A percentile compares a stretch with the other conserved stretches of the same genome.
These are phyloP conservation scores for Diaporthe caulivora DNA, from an alignment of 2,329 filamentous ascomycete genomes.

Conservation along the genomic window DNA sequence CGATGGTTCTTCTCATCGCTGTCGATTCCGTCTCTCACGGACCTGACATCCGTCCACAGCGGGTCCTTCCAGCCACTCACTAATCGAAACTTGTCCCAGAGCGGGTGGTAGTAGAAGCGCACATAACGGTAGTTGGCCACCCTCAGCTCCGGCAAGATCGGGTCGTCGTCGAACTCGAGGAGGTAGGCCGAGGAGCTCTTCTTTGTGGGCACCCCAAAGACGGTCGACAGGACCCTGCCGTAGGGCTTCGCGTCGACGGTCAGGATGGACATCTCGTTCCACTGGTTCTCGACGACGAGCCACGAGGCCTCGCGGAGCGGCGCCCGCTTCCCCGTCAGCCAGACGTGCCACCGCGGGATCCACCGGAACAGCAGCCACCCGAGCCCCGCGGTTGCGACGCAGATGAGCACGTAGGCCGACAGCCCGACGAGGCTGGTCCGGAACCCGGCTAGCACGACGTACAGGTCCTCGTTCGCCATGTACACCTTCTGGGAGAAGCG, in stretches of 20 bases:
- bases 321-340: constrained; percentile 76
- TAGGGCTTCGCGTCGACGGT: constrained; percentile 68
- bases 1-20: constrained; percentile 88
- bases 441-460: constrained; percentile 93
- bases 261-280: constrained; percentile 90
- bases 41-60: constrained; percentile 82
- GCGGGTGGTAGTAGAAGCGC: constrained; percentile 89
- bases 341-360: constrained; percentile 89
- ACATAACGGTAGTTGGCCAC: constrained; percentile 94
- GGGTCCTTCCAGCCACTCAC: constrained; percentile 96
- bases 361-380: constrained; percentile 89
- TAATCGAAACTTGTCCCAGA: constrained; percentile 88
- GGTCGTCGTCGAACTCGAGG: constrained; percentile 79
- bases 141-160: constrained; percentile 79
- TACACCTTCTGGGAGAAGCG: constrained; percentile 90
- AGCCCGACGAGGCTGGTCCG: constrained; percentile 80
- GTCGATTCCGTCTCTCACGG: constrained; percentile 84
- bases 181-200: constrained; percentile 55
- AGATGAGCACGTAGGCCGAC: constrained; percentile 76
- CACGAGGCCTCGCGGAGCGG: constrained; percentile 83
- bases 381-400: constrained; percentile 78
- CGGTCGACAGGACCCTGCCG: constrained; percentile 68
- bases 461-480: constrained; percentile 92
- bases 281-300: constrained; percentile 97
- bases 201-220: constrained; percentile 78